Evolutionary conservation across 306 rosid genomes (phyloP).

Genomic region (Cicer chorassanicum): DNA sequence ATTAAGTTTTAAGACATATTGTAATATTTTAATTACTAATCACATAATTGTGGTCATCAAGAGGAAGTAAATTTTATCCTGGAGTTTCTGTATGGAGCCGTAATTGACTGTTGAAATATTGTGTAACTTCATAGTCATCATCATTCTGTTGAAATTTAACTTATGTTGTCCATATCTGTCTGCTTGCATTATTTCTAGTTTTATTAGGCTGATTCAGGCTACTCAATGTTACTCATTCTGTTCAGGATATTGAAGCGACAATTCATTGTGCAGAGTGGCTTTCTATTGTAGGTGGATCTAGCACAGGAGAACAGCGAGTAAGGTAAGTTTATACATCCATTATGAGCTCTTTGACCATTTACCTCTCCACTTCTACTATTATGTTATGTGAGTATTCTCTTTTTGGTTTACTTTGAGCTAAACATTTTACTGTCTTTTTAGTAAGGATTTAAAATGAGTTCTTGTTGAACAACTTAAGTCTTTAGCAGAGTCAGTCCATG

Average conservation of each 20-base stretch:
- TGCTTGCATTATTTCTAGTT: slow-evolving; percentile 45
- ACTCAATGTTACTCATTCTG: slow-evolving; percentile 51
- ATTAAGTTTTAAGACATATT: neutral
- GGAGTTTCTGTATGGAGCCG: slow-evolving; percentile 9
- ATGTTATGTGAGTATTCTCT: slow-evolving; percentile 30
- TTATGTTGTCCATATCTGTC: slow-evolving; percentile 39
- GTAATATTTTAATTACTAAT: slow-evolving; percentile 14
- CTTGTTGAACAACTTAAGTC: neutral
- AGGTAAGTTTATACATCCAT: slow-evolving; percentile 57
- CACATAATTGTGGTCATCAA: slow-evolving; percentile 16
- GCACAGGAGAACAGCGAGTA: slow-evolving; percentile 84
- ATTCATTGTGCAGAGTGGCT: slow-evolving; percentile 99
- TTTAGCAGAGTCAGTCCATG: slow-evolving; percentile 23
- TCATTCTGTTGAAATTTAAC: slow-evolving; percentile 24
- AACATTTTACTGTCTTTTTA: slow-evolving; percentile 6
- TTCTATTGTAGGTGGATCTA: slow-evolving; percentile 95
- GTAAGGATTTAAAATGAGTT: slow-evolving; percentile 17
- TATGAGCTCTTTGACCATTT: slow-evolving; percentile 24
- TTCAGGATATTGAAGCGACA: slow-evolving; percentile 97
- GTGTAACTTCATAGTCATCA: slow-evolving; percentile 5
- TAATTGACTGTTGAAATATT: slow-evolving; percentile 34
- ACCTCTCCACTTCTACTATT: slow-evolving; percentile 4
- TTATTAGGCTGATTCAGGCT: slow-evolving; percentile 52
- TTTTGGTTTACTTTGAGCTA: slow-evolving; percentile 24
- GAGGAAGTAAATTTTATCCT: neutral